phyloP scores from a whole-genome alignment of 1,284 basidiomycete genomes.

The Paramarasmius palmivorus region DNA sequence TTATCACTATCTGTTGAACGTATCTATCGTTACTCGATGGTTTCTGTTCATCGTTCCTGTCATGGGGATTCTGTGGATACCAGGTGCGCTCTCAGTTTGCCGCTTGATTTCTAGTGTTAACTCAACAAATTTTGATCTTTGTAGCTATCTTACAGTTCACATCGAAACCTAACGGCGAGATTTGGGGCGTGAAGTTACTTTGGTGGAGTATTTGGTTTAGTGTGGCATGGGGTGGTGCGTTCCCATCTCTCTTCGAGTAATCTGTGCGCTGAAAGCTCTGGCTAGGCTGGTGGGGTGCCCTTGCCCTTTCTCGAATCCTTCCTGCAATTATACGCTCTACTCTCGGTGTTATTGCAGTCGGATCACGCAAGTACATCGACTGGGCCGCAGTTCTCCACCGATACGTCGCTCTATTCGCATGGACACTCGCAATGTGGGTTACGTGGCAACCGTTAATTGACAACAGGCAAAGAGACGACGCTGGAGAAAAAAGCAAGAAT shows the following conservation, averaged over 20 bases:
- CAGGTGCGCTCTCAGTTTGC: conserved; percentile 35
- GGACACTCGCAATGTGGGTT: conserved; percentile 70
- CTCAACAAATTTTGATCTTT: background rate
- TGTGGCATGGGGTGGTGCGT: conserved; percentile 70
- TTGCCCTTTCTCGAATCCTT: conserved; percentile 61
- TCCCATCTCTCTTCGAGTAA: background rate
- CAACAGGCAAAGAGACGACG: conserved; percentile 34
- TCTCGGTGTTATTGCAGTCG: conserved; percentile 72
- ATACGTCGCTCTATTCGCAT: conserved; percentile 74
- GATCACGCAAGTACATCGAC: conserved; percentile 72
- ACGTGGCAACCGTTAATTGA: conserved; percentile 70
- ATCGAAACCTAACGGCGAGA: conserved; percentile 51
- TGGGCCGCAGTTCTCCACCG: conserved; percentile 70
- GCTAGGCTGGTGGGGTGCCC: conserved; percentile 80
- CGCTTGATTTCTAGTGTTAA: background rate
- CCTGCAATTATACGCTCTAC: conserved; percentile 62
- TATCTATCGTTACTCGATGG: conserved; percentile 82
- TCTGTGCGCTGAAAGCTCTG: conserved; percentile 12
- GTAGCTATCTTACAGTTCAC: conserved; percentile 67
- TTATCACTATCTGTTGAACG: conserved; percentile 77
- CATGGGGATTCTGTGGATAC: conserved; percentile 73
- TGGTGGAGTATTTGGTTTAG: conserved; percentile 92
- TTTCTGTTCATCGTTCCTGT: conserved; percentile 77
- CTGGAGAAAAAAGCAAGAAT: conserved; percentile 29
- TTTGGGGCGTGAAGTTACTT: conserved; percentile 63